Evolutionary conservation across 768 basidiomycete species (phyloP), one percentile per base, ranked within the genome.

Genomic region (Gloeopeniophorella convolvens): DNA sequence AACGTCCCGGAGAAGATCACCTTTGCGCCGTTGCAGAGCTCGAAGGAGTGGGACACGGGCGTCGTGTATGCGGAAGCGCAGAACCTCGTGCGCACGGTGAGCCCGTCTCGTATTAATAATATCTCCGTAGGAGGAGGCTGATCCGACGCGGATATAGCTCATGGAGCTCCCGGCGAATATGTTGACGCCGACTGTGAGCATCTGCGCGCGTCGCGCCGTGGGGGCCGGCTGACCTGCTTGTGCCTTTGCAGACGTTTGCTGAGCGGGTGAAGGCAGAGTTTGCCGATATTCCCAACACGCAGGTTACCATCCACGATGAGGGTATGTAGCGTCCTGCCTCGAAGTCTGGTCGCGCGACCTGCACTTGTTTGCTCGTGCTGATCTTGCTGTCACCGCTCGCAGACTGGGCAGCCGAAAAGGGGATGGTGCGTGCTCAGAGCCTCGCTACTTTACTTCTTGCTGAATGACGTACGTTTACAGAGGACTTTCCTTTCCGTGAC

Each of bases 141-240:
- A 2, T 15, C 33, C 5, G 35, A 41, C 4, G 15, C 21, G 11
- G 46, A 26, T 5, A 34, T 63, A 89, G 85, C 73, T 93, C 40
- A 83, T 79, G 80, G 91, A 93, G 66, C 68, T 87, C 5, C 91
- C 91, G 43, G 89, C 79, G 1, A 93, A 93, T 64, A 79, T 91
- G 65, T 70, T 89, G 72, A 91, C 89, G 2, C 90, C 89, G 9
- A 89, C 88, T 12, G 83, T 83, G 59, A n/a, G n/a, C n/a, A n/a
- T n/a, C n/a, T n/a, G n/a, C n/a, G n/a, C n/a, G n/a, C n/a, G n/a
- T n/a, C n/a, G n/a, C n/a, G n/a, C n/a, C n/a, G n/a, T n/a, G n/a
- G n/a, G n/a, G n/a, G n/a, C 63, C 7, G 5, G 44, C 21, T 43
- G 23, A 18, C 23, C n/a, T n/a, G n/a, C 42, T 15, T 18, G 31